Conservation (phyloP, 2,329 filamentous ascomycete genomes). For the Exophiala lecanii-corni region DNA sequence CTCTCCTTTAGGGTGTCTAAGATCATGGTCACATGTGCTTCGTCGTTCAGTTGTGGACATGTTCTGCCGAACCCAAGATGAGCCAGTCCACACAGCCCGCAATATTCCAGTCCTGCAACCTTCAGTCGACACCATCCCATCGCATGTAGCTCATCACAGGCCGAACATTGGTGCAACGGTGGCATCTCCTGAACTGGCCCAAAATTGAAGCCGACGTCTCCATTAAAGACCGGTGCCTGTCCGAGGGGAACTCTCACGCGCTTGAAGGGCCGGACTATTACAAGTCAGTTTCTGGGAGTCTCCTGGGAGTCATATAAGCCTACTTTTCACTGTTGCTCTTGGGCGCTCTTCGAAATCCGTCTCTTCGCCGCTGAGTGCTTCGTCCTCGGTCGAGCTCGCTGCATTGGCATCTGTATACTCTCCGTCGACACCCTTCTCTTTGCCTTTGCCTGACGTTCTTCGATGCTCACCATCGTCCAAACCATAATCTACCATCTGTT, state of each 20-base stretch:
- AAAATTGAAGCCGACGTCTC: slow-evolving; percentile 19
- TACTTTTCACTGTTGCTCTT: slow-evolving; percentile 19
- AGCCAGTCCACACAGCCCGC: slow-evolving; percentile 60
- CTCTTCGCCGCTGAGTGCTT: slow-evolving; percentile 29
- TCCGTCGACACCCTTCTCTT: slow-evolving; percentile 25
- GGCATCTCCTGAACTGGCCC: slow-evolving; percentile 14
- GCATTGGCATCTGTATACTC: slow-evolving; percentile 40
- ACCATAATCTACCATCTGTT: slow-evolving; percentile 24
- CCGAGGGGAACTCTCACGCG: slow-evolving; percentile 32
- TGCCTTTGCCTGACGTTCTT: slow-evolving; percentile 2
- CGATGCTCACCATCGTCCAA: slow-evolving; percentile 10
- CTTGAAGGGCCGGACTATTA: slow-evolving; percentile 35
- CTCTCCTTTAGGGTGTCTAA: slow-evolving; percentile 58
- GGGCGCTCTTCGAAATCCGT: slow-evolving; percentile 18
- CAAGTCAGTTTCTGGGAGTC: slow-evolving; percentile 13
- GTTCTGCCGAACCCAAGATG: slow-evolving; percentile 53
- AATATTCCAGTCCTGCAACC: slow-evolving; percentile 55
- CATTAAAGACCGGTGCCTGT: slow-evolving; percentile 26
- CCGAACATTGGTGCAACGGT: slow-evolving; percentile 42
- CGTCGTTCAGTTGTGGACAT: slow-evolving; percentile 60
- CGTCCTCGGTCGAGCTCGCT: slow-evolving; percentile 42
- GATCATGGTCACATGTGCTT: slow-evolving; percentile 61
- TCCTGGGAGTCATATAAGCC: slow-evolving; percentile 1
- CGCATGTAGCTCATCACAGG: slow-evolving; percentile 52
- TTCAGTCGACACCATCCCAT: slow-evolving; percentile 59